Evolutionary conservation across 148 eudicot genomes (phyloP).

Genomic region (Chenopodium berlandieri): DNA sequence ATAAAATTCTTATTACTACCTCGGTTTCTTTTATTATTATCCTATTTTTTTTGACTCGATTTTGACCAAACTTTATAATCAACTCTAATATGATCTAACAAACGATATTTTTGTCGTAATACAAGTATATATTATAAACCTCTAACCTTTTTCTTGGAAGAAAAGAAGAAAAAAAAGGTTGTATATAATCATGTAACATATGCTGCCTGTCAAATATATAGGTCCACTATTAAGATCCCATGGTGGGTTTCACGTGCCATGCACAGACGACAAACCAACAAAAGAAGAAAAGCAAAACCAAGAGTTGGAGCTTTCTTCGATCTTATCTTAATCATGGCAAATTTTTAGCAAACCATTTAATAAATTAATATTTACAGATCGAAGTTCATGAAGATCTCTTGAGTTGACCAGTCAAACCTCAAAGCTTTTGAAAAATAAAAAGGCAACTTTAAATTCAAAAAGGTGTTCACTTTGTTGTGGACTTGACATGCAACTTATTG

Average conservation of each 20-base stretch:
- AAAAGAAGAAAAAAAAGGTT: background rate
- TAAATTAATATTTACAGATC: background rate
- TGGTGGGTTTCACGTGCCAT: conserved; percentile 30
- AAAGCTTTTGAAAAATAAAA: background rate
- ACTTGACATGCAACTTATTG: conserved; percentile 18
- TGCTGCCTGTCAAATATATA: background rate
- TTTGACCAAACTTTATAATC: too few relatives aligned
- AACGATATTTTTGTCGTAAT: background rate
- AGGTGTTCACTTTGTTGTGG: conserved; percentile 19
- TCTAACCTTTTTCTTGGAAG: background rate
- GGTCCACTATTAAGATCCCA: background rate
- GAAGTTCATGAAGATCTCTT: background rate
- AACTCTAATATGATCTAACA: background rate
- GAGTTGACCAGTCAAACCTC: conserved; percentile 38
- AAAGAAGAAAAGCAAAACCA: conserved; percentile 16
- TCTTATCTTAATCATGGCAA: conserved; percentile 21
- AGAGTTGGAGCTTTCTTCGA: conserved; percentile 15
- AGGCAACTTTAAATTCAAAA: conserved; percentile 7
- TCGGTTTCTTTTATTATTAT: too few relatives aligned
- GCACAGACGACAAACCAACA: conserved; percentile 13
- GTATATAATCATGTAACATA: background rate
- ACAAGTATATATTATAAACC: background rate
- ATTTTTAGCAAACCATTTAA: background rate
- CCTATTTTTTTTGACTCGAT: too few relatives aligned
- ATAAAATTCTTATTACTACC: too few relatives aligned